Conservation (phyloP, 257 asterid species). For the Ophiorrhiza pumila region DNA sequence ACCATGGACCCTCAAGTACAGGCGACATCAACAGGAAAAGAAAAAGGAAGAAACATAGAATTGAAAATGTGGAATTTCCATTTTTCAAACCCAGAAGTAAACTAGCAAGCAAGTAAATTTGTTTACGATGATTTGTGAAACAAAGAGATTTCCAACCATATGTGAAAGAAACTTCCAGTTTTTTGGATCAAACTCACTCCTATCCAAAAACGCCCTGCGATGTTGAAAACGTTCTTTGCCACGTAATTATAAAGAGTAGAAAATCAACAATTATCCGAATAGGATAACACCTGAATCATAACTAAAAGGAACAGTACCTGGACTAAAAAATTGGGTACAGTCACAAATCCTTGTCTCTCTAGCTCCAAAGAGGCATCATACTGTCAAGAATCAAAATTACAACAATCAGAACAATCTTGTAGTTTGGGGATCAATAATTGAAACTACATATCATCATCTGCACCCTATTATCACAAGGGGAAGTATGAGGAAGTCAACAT, state of each 20-base stretch:
- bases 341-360: conserved; percentile 65
- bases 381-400: conserved; percentile 38
- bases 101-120: background rate
- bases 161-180: background rate
- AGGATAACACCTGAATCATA: background rate
- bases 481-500: background rate
- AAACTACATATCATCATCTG: conserved; percentile 3
- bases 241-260: background rate
- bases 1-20: too few relatives aligned
- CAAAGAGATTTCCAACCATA: background rate
- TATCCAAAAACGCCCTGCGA: background rate
- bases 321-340: conserved; percentile 58
- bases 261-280: too few relatives aligned
- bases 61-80: background rate
- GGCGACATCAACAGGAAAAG: too few relatives aligned
- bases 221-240: background rate
- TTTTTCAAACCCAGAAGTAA: background rate
- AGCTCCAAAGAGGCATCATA: conserved; percentile 81
- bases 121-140: background rate
- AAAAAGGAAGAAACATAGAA: background rate
- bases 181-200: background rate
- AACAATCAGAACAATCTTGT: conserved; percentile 17
- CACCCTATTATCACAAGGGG: background rate
- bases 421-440: conserved; percentile 4
- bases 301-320: conserved; percentile 34